A percentile compares a stretch with the other conserved stretches of the same genome.
phyloP scores from a whole-genome alignment of 805 yeast genomes.

The Cyberlindnera euphorbiiphila region DNA sequence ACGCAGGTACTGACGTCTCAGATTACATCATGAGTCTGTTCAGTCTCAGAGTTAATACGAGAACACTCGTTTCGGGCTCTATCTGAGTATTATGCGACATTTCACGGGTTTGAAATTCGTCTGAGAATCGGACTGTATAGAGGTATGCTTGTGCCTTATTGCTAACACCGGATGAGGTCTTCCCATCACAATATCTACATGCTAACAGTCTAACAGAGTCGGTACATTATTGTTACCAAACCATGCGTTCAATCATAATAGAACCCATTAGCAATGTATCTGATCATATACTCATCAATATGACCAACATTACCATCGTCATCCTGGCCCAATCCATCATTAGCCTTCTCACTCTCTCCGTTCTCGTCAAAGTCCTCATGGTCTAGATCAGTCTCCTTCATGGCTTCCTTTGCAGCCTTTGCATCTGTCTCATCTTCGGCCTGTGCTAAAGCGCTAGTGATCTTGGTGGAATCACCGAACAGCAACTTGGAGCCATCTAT shows the following conservation, averaged over 20 bases:
- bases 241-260: conserved; percentile 40
- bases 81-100: too few relatives aligned
- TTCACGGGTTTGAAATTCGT: too few relatives aligned
- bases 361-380: conserved; percentile 64
- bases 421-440: conserved; percentile 95
- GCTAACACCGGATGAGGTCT: too few relatives aligned
- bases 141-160: too few relatives aligned
- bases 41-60: too few relatives aligned
- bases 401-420: conserved; percentile 83
- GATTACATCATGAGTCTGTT: too few relatives aligned
- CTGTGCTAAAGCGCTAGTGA: conserved; percentile 70
- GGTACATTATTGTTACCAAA: background rate
- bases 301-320: conserved; percentile 64
- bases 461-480: conserved; percentile 34
- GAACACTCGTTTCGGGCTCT: too few relatives aligned
- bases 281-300: conserved; percentile 94
- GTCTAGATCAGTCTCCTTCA: conserved; percentile 81
- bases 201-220: too few relatives aligned
- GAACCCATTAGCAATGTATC: conserved; percentile 80
- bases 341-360: conserved; percentile 49
- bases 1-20: too few relatives aligned
- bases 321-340: conserved; percentile 26
- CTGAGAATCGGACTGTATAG: too few relatives aligned
- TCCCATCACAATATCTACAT: background rate
- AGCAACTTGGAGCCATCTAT: conserved; percentile 31